phyloP scores from a whole-genome alignment of 345 rosid genomes.

The Hypericum perforatum region DNA sequence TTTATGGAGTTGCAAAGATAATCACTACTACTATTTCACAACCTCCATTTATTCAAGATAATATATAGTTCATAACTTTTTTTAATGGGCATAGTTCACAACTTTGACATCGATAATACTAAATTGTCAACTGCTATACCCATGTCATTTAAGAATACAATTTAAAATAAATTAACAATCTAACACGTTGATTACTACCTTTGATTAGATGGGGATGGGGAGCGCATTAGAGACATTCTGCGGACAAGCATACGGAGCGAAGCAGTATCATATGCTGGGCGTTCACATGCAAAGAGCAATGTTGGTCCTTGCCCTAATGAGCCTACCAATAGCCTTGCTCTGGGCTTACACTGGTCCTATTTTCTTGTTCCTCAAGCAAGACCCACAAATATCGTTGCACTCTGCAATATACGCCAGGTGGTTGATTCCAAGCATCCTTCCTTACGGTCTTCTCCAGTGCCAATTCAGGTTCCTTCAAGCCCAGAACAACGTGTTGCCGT shows the following conservation, averaged over 20 bases:
- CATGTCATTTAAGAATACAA: too few species aligned
- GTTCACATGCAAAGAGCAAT: conserved; percentile 30
- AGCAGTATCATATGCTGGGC: conserved; percentile 24
- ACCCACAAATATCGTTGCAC: conserved; percentile 13
- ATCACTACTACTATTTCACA: too few species aligned
- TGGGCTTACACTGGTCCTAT: conserved; percentile 19
- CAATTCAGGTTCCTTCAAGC: conserved; percentile 26
- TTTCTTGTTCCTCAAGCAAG: conserved; percentile 16
- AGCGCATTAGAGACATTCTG: conserved; percentile 29
- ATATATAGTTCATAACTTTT: too few species aligned
- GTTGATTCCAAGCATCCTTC: conserved; percentile 25
- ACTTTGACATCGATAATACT: too few species aligned
- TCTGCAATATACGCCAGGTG: conserved; percentile 22
- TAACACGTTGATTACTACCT: too few species aligned
- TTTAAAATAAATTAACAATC: too few species aligned
- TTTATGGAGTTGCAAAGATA: too few species aligned
- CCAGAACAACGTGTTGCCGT: conserved; percentile 17
- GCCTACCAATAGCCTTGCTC: conserved; percentile 21
- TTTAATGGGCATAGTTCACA: too few species aligned
- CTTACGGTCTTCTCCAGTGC: conserved; percentile 28
- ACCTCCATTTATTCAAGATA: too few species aligned
- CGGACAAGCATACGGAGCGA: conserved; percentile 30
- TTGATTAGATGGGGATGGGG: conserved; percentile 31
- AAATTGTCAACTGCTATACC: too few species aligned
- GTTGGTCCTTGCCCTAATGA: conserved; percentile 15